Percentiles rank a stretch among this genome's conserved stretches.
Evolutionary conservation across 78 protist species (phyloP).

Genomic region (Dictyostelium intermedium): DNA sequence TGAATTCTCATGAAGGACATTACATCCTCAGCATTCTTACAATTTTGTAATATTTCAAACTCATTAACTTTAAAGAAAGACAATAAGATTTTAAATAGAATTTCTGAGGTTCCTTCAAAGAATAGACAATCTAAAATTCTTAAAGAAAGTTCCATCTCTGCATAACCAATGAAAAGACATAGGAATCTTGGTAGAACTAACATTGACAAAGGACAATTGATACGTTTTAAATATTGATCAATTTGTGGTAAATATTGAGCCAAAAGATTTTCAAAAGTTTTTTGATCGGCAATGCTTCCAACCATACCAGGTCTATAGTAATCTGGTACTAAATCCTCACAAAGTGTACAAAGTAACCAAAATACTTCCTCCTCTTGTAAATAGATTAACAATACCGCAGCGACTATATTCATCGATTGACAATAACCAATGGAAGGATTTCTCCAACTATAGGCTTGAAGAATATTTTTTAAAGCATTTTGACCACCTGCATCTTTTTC

Average conservation of each 20-base stretch:
- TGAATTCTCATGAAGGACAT: neutral
- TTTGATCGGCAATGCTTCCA: conserved; percentile 80
- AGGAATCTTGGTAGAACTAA: conserved; percentile 78
- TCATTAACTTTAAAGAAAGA: conserved; percentile 30
- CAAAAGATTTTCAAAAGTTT: conserved; percentile 42
- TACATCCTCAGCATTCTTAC: conserved; percentile 35
- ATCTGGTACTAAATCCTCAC: conserved; percentile 76
- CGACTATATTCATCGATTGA: conserved; percentile 82
- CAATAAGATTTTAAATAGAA: conserved; percentile 56
- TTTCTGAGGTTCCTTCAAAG: conserved; percentile 39
- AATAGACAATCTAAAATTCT: conserved; percentile 76
- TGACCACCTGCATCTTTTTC: conserved; percentile 40
- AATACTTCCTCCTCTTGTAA: conserved; percentile 74
- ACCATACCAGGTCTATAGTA: conserved; percentile 75
- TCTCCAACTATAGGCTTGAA: conserved; percentile 69
- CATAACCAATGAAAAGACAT: conserved; percentile 46
- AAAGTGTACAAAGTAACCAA: conserved; percentile 49
- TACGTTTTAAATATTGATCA: conserved; percentile 27
- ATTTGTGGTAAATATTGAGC: neutral
- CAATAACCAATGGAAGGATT: conserved; percentile 81
- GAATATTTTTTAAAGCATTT: conserved; percentile 69
- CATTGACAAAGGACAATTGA: conserved; percentile 42
- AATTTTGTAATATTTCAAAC: conserved; percentile 7
- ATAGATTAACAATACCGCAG: conserved; percentile 46
- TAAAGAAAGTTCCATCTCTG: conserved; percentile 53